Percentiles rank a stretch among this genome's conserved stretches.
phyloP scores from a whole-genome alignment of 1,139 yeast genomes.

The Geotrichum fermentans region DNA sequence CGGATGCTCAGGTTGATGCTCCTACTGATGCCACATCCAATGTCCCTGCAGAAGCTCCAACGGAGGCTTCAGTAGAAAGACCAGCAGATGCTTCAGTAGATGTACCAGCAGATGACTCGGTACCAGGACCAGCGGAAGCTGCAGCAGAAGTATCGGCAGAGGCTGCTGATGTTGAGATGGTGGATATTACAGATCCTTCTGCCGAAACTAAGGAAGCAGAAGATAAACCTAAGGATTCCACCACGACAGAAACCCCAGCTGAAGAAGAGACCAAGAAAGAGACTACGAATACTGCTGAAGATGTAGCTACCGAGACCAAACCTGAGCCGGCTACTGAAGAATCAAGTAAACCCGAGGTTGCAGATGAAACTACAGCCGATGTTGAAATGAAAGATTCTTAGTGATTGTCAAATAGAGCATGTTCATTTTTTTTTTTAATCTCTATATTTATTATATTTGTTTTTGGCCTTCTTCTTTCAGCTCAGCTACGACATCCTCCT shows the following conservation, averaged over 20 bases:
- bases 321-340: neutral
- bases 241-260: too few species aligned
- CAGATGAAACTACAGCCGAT: slow-evolving; percentile 1
- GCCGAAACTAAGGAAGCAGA: neutral
- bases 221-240: neutral
- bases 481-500: slow-evolving; percentile 27
- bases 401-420: neutral
- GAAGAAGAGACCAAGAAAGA: neutral
- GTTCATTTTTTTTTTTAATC: neutral
- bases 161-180: slow-evolving; percentile 4
- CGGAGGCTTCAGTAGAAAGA: neutral
- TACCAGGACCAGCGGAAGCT: neutral
- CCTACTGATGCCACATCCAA: neutral
- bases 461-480: slow-evolving; percentile 8
- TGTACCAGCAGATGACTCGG: neutral
- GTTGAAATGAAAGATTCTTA: slow-evolving; percentile 13
- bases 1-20: too few species aligned
- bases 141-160: slow-evolving; percentile 7
- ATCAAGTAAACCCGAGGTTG: slow-evolving; percentile 3
- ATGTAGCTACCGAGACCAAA: neutral
- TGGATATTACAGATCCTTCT: neutral
- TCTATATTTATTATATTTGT: neutral
- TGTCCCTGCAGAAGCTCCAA: neutral
- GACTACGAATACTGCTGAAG: neutral
- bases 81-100: too few species aligned